These are phyloP conservation scores for Sicyos edulis DNA, from an alignment of 306 rosid species.

Conservation along the genomic window DNA sequence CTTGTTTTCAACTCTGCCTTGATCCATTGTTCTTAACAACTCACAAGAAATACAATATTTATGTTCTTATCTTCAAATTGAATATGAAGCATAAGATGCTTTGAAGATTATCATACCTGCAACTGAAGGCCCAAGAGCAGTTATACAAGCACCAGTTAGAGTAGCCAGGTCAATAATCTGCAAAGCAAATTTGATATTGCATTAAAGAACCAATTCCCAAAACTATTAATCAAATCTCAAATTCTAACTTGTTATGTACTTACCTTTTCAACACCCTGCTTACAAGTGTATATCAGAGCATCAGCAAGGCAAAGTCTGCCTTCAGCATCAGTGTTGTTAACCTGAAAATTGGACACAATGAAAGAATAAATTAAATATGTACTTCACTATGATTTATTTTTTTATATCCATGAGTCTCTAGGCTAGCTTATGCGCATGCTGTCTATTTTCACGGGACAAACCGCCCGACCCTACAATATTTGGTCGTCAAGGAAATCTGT, in stretches of 20 bases:
- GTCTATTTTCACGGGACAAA: too few species aligned
- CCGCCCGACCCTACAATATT: too few species aligned
- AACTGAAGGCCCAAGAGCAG: constrained; percentile 87
- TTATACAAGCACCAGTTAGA: constrained; percentile 80
- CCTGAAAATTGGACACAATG: constrained; percentile 38
- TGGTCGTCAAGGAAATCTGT: too few species aligned
- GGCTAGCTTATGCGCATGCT: too few species aligned
- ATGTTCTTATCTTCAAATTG: background rate
- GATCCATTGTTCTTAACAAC: background rate
- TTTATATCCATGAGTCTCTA: too few species aligned
- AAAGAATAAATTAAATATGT: background rate
- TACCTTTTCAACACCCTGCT: constrained; percentile 98
- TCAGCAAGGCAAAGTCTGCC: constrained; percentile 97
- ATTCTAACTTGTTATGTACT: background rate
- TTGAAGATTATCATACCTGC: constrained; percentile 50
- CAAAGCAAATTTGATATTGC: constrained; percentile 25
- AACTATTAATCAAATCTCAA: background rate
- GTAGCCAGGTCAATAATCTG: constrained; percentile 94
- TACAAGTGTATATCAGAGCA: constrained; percentile 84
- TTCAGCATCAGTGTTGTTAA: constrained; percentile 99
- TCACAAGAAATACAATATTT: background rate
- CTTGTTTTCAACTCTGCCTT: background rate
- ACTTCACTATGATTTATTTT: too few species aligned
- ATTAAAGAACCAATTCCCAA: constrained; percentile 21
- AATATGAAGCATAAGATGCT: background rate